These are phyloP conservation scores for Piloderma croceum DNA, from an alignment of 768 basidiomycete species.

Conservation along the genomic window DNA sequence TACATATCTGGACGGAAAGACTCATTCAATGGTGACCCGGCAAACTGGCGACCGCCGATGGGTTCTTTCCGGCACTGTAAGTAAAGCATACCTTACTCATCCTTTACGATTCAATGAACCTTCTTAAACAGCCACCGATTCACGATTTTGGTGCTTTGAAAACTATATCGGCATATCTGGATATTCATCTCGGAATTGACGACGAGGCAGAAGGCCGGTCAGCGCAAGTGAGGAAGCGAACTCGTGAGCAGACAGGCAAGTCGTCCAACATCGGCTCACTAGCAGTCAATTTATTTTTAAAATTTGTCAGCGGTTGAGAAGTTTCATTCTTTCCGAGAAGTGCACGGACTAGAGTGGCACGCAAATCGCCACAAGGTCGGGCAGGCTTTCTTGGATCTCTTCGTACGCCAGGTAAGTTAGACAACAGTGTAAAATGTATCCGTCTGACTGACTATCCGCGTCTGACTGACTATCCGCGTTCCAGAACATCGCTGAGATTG, in stretches of 20 bases:
- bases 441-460: not conserved
- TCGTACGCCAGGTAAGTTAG: slow-evolving; percentile 71
- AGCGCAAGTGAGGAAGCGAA: slow-evolving; percentile 71
- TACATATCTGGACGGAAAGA: slow-evolving; percentile 81
- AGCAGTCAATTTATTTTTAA: not conserved
- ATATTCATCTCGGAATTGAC: slow-evolving; percentile 87
- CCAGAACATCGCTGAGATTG: slow-evolving; percentile 93
- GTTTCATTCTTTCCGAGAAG: slow-evolving; percentile 96
- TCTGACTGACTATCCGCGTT: not conserved
- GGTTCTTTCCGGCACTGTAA: slow-evolving; percentile 96
- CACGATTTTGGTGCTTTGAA: slow-evolving; percentile 88
- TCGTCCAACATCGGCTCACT: slow-evolving; percentile 1
- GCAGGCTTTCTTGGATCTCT: slow-evolving; percentile 74
- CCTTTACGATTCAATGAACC: too few relatives aligned
- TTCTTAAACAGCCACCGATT: too few relatives aligned
- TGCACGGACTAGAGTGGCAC: slow-evolving; percentile 90
- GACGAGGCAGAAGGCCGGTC: slow-evolving; percentile 82
- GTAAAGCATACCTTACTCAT: too few relatives aligned
- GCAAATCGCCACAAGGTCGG: slow-evolving; percentile 78
- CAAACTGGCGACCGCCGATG: slow-evolving; percentile 77
- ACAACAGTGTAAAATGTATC: not conserved
- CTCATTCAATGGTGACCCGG: slow-evolving; percentile 71
- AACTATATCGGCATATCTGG: slow-evolving; percentile 83
- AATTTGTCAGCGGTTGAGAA: slow-evolving; percentile 65
- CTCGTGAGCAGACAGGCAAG: slow-evolving; percentile 77